Evolutionary conservation across 2,329 filamentous ascomycete genomes (phyloP).

Genomic region (Colletotrichum limetticola): DNA sequence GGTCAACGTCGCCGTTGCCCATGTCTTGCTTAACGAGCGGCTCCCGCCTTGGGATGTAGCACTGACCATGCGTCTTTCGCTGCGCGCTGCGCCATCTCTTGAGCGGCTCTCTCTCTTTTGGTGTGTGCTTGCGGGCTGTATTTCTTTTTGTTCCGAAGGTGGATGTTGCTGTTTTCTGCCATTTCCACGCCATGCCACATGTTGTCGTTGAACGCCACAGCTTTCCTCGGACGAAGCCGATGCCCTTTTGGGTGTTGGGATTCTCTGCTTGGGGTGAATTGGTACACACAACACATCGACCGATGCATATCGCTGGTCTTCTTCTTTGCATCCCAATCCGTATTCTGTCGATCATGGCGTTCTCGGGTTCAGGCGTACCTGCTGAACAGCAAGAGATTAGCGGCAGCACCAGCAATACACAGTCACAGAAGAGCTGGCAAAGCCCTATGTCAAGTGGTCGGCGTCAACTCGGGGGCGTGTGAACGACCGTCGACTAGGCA

Average conservation of each 20-base stretch:
- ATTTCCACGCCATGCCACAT: slow-evolving; percentile 14
- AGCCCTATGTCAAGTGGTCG: slow-evolving; percentile 20
- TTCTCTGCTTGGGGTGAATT: not conserved
- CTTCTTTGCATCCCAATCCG: not conserved
- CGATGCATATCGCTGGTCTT: not conserved
- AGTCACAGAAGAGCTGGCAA: not conserved
- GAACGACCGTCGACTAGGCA: slow-evolving; percentile 1
- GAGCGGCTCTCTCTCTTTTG: slow-evolving; percentile 14
- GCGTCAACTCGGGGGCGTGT: slow-evolving; percentile 14
- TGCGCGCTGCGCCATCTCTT: slow-evolving; percentile 19
- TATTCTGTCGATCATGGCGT: slow-evolving; percentile 26
- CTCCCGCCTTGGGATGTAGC: slow-evolving; percentile 24
- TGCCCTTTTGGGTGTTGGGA: slow-evolving; percentile 5
- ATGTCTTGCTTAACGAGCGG: slow-evolving; percentile 34
- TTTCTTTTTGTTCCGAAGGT: slow-evolving; percentile 10
- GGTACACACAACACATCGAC: not conserved
- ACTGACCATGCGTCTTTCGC: slow-evolving; percentile 20
- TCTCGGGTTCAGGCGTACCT: slow-evolving; percentile 19
- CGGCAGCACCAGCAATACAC: slow-evolving; percentile 4
- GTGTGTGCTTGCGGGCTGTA: not conserved
- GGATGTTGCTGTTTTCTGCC: slow-evolving; percentile 18
- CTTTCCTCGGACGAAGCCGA: slow-evolving; percentile 16
- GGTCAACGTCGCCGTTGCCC: slow-evolving; percentile 21
- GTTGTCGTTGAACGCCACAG: slow-evolving; percentile 22
- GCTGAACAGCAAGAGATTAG: slow-evolving; percentile 1